Conservation (phyloP, 2,329 filamentous ascomycete genomes). For the Phyllosticta citriasiana region DNA sequence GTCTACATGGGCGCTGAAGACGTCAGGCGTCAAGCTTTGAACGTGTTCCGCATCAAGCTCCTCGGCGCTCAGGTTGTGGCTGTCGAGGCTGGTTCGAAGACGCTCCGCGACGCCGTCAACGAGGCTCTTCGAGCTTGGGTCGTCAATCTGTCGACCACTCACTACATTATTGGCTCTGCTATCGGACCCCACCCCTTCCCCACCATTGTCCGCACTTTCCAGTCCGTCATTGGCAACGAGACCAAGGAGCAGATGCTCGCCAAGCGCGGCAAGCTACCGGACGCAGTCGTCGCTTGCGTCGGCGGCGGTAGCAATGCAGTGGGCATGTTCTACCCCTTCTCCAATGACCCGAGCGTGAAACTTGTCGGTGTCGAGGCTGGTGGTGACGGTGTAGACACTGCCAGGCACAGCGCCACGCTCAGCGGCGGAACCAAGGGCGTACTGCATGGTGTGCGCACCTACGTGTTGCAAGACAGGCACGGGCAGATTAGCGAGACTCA, state of each 20-base stretch:
- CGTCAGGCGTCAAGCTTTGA: constrained; percentile 87
- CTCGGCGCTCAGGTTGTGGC: constrained; percentile 87
- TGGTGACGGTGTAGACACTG: constrained; percentile 81
- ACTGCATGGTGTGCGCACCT: constrained; percentile 89
- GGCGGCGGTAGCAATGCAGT: constrained; percentile 91
- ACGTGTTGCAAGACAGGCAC: constrained; percentile 84
- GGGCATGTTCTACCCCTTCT: constrained; percentile 98
- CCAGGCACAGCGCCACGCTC: constrained; percentile 78
- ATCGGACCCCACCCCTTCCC: constrained; percentile 98
- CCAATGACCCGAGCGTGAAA: constrained; percentile 73
- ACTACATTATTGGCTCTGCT: constrained; percentile 96
- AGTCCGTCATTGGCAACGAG: constrained; percentile 90
- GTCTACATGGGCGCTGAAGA: constrained; percentile 99
- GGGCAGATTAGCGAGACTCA: constrained; percentile 94
- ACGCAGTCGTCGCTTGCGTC: constrained; percentile 93
- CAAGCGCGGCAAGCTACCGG: constrained; percentile 78
- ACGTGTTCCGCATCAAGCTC: constrained; percentile 97
- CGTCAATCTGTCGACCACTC: constrained; percentile 80
- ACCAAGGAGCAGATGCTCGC: constrained; percentile 85
- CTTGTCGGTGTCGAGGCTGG: constrained; percentile 91
- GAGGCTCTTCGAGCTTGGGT: constrained; percentile 94
- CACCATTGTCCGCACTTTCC: constrained; percentile 94
- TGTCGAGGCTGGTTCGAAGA: constrained; percentile 77
- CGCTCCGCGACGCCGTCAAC: constrained; percentile 63
- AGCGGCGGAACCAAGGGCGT: constrained; percentile 82